phyloP scores from a whole-genome alignment of 148 eudicot species.

The Silene uniflora region DNA sequence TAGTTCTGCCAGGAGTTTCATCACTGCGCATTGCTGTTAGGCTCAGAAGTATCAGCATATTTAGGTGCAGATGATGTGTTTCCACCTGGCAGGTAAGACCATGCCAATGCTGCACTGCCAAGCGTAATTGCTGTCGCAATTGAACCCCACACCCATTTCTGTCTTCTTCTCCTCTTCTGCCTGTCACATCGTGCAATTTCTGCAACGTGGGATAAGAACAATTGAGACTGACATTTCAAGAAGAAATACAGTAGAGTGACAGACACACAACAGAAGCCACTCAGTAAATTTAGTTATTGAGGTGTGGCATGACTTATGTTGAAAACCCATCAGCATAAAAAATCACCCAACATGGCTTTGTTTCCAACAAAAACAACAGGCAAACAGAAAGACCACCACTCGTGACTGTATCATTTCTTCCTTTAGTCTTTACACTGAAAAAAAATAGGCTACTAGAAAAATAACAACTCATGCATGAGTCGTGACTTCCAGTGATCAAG shows the following conservation, averaged over 20 bases:
- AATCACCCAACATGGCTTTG: neutral
- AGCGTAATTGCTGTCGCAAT: conserved; percentile 58
- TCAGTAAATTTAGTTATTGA: neutral
- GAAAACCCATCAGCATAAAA: neutral
- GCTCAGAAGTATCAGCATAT: conserved; percentile 26
- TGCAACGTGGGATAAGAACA: conserved; percentile 25
- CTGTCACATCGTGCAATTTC: conserved; percentile 69
- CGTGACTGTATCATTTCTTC: too few species aligned
- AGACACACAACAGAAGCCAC: neutral
- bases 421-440: too few species aligned
- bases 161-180: conserved; percentile 70
- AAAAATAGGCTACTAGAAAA: too few species aligned
- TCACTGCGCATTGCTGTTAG: conserved; percentile 30
- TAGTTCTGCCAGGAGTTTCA: conserved; percentile 19
- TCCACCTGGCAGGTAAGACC: conserved; percentile 65
- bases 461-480: too few species aligned
- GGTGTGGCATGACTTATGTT: too few species aligned
- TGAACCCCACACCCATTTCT: conserved; percentile 80
- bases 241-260: neutral
- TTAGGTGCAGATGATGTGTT: conserved; percentile 44
- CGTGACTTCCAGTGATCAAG: too few species aligned
- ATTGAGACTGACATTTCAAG: neutral
- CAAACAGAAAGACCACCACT: neutral
- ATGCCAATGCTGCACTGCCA: conserved; percentile 66
- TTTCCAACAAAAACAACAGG: neutral